phyloP scores from a whole-genome alignment of 345 rosid genomes.

The Durio zibethinus region DNA sequence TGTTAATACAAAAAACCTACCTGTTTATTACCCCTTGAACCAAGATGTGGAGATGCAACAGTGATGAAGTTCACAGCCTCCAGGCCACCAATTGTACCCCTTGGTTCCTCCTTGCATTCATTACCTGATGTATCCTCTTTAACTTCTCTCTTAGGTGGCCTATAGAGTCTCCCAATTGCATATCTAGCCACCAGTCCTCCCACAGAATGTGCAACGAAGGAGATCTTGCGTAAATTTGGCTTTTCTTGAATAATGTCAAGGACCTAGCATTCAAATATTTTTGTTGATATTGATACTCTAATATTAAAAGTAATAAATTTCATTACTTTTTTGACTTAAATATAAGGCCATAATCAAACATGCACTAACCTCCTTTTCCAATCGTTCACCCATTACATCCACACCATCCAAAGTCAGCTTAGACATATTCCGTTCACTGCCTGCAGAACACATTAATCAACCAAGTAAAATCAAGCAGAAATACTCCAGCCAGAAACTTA shows the following conservation, averaged over 20 bases:
- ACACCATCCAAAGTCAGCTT: conserved; percentile 78
- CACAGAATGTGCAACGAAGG: conserved; percentile 49
- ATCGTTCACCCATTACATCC: conserved; percentile 94
- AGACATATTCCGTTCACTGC: conserved; percentile 70
- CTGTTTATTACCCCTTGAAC: conserved; percentile 95
- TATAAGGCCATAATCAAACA: conserved; percentile 38
- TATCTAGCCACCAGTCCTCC: conserved; percentile 73
- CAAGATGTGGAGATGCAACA: conserved; percentile 96
- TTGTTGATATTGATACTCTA: background rate
- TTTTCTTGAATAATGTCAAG: conserved; percentile 64
- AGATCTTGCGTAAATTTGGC: conserved; percentile 69
- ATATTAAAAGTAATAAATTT: background rate
- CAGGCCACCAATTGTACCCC: conserved; percentile 71
- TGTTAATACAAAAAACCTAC: conserved; percentile 29
- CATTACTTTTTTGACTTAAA: background rate
- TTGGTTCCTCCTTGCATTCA: conserved; percentile 24
- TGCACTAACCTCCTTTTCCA: conserved; percentile 63
- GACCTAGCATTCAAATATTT: conserved; percentile 44
- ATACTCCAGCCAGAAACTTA: background rate
- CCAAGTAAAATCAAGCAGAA: background rate
- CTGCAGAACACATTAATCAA: conserved; percentile 33
- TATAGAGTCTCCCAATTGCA: conserved; percentile 83
- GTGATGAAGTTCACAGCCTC: conserved; percentile 87
- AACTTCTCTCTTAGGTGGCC: conserved; percentile 41
- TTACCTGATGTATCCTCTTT: conserved; percentile 24